A percentile compares a stretch with the other conserved stretches of the same genome.
These are phyloP conservation scores for Syzygium syzygioides DNA, from an alignment of 441 rosid species.

Conservation along the genomic window DNA sequence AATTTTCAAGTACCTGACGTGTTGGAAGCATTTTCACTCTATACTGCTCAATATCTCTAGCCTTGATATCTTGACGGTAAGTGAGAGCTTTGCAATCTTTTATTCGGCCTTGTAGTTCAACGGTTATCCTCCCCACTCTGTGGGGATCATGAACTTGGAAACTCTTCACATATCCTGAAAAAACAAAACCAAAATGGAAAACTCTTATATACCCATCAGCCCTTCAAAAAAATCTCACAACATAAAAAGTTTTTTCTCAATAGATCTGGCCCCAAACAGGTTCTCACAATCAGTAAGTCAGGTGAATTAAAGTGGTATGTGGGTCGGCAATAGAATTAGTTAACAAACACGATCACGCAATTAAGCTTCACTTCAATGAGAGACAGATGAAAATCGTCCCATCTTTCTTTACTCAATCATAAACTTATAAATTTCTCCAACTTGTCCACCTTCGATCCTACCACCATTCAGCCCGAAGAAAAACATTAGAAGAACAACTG, in stretches of 20 bases:
- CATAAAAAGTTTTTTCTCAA: neutral
- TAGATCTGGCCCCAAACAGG: neutral
- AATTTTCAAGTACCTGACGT: constrained; percentile 46
- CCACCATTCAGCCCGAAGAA: neutral
- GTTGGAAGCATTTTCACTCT: constrained; percentile 78
- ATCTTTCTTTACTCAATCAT: neutral
- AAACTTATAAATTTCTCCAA: neutral
- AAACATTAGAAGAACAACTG: neutral
- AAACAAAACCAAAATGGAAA: neutral
- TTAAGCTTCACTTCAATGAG: neutral
- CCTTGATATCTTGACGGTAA: constrained; percentile 85
- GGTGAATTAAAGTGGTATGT: neutral
- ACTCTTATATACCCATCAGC: neutral
- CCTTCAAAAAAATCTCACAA: neutral
- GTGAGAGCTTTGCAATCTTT: constrained; percentile 79
- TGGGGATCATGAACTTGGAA: constrained; percentile 74
- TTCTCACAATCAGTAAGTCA: neutral
- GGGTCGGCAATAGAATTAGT: neutral
- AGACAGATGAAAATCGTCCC: neutral
- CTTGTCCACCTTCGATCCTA: neutral
- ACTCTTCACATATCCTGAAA: constrained; percentile 62
- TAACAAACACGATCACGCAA: neutral
- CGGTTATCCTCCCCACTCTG: constrained; percentile 82
- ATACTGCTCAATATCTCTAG: constrained; percentile 64
- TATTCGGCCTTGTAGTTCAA: constrained; percentile 83